Conservation (phyloP, 2,329 filamentous ascomycete genomes). For the Talaromyces sp. region DNA sequence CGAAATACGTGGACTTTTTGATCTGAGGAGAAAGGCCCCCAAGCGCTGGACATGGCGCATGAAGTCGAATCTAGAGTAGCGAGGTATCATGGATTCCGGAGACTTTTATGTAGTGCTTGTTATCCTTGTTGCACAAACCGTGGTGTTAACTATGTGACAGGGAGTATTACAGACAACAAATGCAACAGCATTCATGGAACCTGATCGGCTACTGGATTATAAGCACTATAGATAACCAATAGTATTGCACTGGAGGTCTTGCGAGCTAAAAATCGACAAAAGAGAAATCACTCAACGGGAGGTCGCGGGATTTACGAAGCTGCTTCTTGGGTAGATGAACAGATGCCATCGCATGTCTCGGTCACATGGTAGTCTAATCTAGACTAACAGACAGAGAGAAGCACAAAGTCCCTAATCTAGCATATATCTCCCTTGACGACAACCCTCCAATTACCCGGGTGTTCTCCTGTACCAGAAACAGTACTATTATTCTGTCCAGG, state of each 20-base stretch:
- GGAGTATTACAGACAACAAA: background rate
- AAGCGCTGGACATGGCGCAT: background rate
- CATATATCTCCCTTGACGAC: background rate
- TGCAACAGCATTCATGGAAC: background rate
- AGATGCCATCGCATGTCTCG: background rate
- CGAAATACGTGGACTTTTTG: background rate
- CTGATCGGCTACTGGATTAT: background rate
- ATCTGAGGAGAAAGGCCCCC: background rate
- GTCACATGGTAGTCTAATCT: background rate
- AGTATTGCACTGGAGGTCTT: background rate
- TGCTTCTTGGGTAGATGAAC: background rate
- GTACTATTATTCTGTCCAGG: background rate
- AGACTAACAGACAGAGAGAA: background rate
- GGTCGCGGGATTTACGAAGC: background rate
- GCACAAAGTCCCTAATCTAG: conserved; percentile 14
- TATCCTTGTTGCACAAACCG: background rate
- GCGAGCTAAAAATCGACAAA: background rate
- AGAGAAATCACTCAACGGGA: background rate
- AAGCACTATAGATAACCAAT: background rate
- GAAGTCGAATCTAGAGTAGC: background rate
- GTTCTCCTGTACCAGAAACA: background rate
- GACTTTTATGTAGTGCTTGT: background rate
- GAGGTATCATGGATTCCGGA: background rate
- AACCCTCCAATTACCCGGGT: background rate
- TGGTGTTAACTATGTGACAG: background rate